A percentile compares a stretch with the other conserved stretches of the same genome.
Evolutionary conservation across 2,329 filamentous ascomycete species (phyloP).

Genomic region (Colletotrichum musicola): DNA sequence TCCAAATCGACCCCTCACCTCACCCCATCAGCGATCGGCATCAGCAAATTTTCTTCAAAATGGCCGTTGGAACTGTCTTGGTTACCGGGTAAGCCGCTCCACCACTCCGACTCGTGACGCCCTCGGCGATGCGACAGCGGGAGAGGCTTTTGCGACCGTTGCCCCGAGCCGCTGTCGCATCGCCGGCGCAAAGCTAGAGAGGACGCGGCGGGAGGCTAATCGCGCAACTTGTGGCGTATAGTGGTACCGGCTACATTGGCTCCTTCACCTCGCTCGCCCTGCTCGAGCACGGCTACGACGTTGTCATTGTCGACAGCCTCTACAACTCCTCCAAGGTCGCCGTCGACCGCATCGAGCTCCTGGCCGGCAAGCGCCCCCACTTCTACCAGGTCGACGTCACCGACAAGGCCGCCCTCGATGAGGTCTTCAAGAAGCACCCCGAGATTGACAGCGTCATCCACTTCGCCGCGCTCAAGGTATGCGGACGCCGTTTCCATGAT

Average conservation of each 20-base stretch:
- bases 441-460: conserved; percentile 98
- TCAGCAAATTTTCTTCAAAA: conserved; percentile 54
- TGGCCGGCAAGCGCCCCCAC: conserved; percentile 86
- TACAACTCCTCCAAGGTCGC: conserved; percentile 97
- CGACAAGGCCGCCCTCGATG: conserved; percentile 84
- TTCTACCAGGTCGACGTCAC: conserved; percentile 93
- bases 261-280: conserved; percentile 95
- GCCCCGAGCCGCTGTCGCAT: conserved; percentile 12
- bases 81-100: conserved; percentile 82
- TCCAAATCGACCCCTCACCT: conserved; percentile 24
- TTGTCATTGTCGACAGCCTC: conserved; percentile 95
- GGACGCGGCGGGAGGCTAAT: conserved; percentile 18
- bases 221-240: conserved; percentile 54
- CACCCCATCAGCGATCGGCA: conserved; percentile 16
- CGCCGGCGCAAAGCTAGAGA: conserved; percentile 21
- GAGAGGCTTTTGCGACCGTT: conserved; percentile 5
- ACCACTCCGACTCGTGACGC: not conserved
- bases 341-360: conserved; percentile 93
- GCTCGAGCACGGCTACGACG: conserved; percentile 94
- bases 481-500: conserved; percentile 38
- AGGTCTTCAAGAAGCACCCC: conserved; percentile 88
- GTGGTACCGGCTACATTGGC: conserved; percentile 98
- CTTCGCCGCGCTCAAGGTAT: conserved; percentile 95
- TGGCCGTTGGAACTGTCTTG: conserved; percentile 89
- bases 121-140: not conserved